Evolutionary conservation across 208 protist species (phyloP), one percentile per base, ranked within the genome.

Genomic region (Leptomonas pyrrhocoris): DNA sequence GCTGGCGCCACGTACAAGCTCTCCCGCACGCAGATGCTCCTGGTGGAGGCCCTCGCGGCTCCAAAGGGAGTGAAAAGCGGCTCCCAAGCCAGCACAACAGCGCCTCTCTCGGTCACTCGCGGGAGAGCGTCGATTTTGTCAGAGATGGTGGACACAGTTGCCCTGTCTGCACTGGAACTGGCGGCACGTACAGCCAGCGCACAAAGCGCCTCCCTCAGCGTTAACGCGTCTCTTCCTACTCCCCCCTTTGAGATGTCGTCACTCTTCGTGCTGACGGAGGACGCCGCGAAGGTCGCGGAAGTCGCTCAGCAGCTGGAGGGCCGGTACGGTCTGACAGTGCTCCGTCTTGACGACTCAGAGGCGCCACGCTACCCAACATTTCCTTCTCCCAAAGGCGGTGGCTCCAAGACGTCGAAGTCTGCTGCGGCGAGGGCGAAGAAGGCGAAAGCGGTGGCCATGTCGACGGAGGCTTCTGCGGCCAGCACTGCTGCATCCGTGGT

Each of bases 211-310:
- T 38, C 34, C 9, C 34, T 12, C 34, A 38, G 34, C 34, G 34
- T 38, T 3, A 38, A 42, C 11, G 15, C 16, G 0, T 27, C 21
- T 9, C 13, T 23, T 3, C 13, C 28, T 12, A 5, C 30, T 19
- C 56, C 27, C 12, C 15, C 54, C 19, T 12, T 19, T 16, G 45
- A 65, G 31, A 60, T 38, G 43, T 23, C 75, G 11, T 73, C 71
- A 27, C 59, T 88, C 15, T 77, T 88, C 53, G 77, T 86, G 13
- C 58, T 92, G 18, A 68, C 74, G 15, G 86, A 92, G 38, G 75
- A 40, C 23, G 68, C 79, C 46, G 63, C 27, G 2, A 66, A 57
- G 25, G 83, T 76, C 0, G 46, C 6, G 6, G 57, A 80, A 18
- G 38, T 90, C 30, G 42, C 63, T 18, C 23, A 21, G 12, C 57